Evolutionary conservation across 345 rosid genomes (phyloP), one percentile per base, ranked within the genome.

Genomic region (Arabis alpina): DNA sequence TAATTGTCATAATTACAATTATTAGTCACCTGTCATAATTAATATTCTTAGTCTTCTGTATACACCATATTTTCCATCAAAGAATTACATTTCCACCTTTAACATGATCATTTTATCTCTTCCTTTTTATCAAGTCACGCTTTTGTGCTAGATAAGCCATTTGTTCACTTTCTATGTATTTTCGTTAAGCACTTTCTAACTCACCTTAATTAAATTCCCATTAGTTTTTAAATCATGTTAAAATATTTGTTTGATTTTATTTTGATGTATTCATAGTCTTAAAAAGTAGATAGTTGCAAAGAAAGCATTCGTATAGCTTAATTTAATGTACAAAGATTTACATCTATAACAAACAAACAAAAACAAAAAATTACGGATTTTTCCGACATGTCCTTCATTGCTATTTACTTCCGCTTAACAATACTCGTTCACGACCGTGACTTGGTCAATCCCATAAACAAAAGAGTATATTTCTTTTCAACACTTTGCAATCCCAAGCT

Each of bases 51-150:
- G 39, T 65, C 61, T 73, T 66, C 60, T 48, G 13, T 64, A 28
- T 28, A 57, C 64, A 51, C 61, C 14, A 51, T 40, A 19, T 56
- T 51, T 54, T 24, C 52, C 58, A 48, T 71, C 55, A 44, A 30
- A 64, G 25, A 19, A 48, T 37, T 8, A 8, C 6, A 40, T 32
- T 73, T 37, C 57, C 68, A 67, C 68, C 55, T 61, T 54, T 60
- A 68, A 36, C 58, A 74, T 61, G 37, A 67, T 74, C 63, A 45
- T 74, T 51, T 51, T 43, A 52, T 66, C 50, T 42, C 45, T 66
- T n/a, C 9, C 12, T 59, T 65, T 65, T 74, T 24, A 24, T 36
- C 50, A 57, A 64, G 47, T 43, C 72, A 61, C 43, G 51, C 64
- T 74, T 68, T 36, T 44, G 63, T 74, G 43, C 23, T 50, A 0